Evolutionary conservation across 805 yeast genomes (phyloP).

Genomic region (Blastobotrys mokoenaii): DNA sequence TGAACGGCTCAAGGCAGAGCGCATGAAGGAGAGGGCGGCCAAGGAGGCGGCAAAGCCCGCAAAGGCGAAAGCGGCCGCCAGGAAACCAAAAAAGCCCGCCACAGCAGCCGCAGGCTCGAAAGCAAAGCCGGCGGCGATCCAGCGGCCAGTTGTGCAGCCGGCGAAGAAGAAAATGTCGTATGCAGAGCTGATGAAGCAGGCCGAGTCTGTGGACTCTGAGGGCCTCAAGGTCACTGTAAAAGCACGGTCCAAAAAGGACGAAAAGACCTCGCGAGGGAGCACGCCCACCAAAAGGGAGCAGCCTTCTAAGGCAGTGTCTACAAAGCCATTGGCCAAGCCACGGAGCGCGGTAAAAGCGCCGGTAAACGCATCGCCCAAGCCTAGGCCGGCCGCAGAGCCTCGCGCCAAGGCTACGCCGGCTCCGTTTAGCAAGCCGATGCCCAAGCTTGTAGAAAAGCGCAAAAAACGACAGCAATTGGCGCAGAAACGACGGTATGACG

Average conservation of each 20-base stretch:
- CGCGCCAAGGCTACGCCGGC: background rate
- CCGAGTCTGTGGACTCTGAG: conserved; percentile 47
- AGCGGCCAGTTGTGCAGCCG: conserved; percentile 4
- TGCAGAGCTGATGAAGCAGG: conserved; percentile 62
- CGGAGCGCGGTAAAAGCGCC: conserved; percentile 1
- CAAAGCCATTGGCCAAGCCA: too few relatives aligned
- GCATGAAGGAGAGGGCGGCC: conserved; percentile 13
- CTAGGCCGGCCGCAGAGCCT: background rate
- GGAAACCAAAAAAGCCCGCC: conserved; percentile 2
- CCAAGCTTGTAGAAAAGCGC: conserved; percentile 40
- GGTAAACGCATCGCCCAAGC: too few relatives aligned
- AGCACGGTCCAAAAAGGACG: conserved; percentile 12
- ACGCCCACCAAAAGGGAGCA: too few relatives aligned
- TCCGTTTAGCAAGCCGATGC: conserved; percentile 23
- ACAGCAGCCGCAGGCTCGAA: conserved; percentile 2
- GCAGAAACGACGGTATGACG: conserved; percentile 22
- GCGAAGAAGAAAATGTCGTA: conserved; percentile 42
- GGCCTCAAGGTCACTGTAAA: conserved; percentile 37
- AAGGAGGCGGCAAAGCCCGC: conserved; percentile 5
- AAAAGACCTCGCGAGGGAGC: background rate
- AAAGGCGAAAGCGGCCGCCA: background rate
- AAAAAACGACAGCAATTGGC: conserved; percentile 19
- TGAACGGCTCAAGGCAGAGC: conserved; percentile 23
- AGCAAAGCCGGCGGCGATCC: conserved; percentile 1
- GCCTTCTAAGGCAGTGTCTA: too few relatives aligned